Conservation (phyloP, 139 green algal genomes). For the Micromonas commoda region DNA sequence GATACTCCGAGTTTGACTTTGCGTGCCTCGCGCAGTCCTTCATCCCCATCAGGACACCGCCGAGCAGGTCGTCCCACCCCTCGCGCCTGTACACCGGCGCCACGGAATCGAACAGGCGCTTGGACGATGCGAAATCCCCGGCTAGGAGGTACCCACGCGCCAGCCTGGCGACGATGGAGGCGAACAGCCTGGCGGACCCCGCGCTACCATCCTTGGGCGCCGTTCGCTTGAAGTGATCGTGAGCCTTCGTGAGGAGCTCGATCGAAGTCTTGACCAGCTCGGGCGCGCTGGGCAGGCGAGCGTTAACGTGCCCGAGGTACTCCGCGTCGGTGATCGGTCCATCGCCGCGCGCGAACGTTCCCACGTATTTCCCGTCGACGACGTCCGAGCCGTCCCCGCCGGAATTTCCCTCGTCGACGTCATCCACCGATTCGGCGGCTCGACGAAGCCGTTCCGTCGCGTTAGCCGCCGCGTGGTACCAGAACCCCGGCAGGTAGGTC, state of each 20-base stretch:
- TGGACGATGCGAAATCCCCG: slow-evolving; percentile 23
- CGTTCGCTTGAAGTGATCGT: slow-evolving; percentile 39
- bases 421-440: neutral
- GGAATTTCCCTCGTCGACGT: neutral
- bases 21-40: neutral
- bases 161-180: slow-evolving; percentile 24
- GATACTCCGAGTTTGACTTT: neutral
- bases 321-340: neutral
- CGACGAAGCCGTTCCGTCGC: neutral
- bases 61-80: neutral
- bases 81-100: slow-evolving; percentile 28
- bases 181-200: slow-evolving; percentile 14
- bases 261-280: too few relatives aligned
- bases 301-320: neutral
- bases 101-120: slow-evolving; percentile 30
- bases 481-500: neutral
- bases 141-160: slow-evolving; percentile 33
- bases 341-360: neutral
- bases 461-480: neutral
- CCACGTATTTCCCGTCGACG: slow-evolving; percentile 3
- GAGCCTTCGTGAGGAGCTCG: slow-evolving; percentile 33
- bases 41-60: neutral
- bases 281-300: neutral
- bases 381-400: neutral
- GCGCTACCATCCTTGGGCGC: neutral